These are phyloP conservation scores for Xylogone sp. DNA, from an alignment of 2,329 filamentous ascomycete genomes.

Conservation along the genomic window DNA sequence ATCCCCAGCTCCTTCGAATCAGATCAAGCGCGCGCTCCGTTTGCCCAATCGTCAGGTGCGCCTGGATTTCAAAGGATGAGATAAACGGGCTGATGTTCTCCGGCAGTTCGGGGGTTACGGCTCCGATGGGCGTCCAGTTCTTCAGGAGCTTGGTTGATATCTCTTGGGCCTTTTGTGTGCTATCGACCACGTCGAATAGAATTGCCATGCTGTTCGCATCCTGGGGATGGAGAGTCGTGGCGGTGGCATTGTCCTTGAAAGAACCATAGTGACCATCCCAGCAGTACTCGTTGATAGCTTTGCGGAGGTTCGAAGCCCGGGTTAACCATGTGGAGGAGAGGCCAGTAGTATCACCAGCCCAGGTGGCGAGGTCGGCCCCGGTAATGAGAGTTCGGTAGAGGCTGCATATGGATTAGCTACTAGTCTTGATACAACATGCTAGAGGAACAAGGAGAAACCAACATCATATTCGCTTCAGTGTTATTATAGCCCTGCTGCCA, in stretches of 20 bases:
- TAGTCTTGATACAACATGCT: not conserved
- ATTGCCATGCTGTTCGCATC: slow-evolving; percentile 55
- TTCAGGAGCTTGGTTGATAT: slow-evolving; percentile 43
- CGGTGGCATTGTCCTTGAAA: slow-evolving; percentile 46
- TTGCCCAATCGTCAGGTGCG: slow-evolving; percentile 43
- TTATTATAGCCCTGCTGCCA: slow-evolving; percentile 42
- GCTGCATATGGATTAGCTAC: slow-evolving; percentile 13
- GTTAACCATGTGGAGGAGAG: slow-evolving; percentile 32
- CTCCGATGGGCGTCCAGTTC: slow-evolving; percentile 52
- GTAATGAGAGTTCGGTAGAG: slow-evolving; percentile 43
- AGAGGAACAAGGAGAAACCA: not conserved
- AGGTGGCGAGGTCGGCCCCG: slow-evolving; percentile 38
- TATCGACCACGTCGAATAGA: slow-evolving; percentile 8
- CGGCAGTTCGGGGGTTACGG: slow-evolving; percentile 49
- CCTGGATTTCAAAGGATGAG: slow-evolving; percentile 52
- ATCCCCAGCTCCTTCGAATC: slow-evolving; percentile 53
- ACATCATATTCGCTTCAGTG: slow-evolving; percentile 41
- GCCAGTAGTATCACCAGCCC: slow-evolving; percentile 34
- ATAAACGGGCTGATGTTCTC: slow-evolving; percentile 55
- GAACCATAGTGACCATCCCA: slow-evolving; percentile 36
- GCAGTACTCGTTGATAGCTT: slow-evolving; percentile 35
- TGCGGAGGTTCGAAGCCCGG: slow-evolving; percentile 19
- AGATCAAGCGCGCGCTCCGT: slow-evolving; percentile 48
- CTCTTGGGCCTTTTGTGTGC: slow-evolving; percentile 19
- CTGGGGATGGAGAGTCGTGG: slow-evolving; percentile 51